phyloP scores from a whole-genome alignment of 441 rosid species.

The Manihot esculenta region DNA sequence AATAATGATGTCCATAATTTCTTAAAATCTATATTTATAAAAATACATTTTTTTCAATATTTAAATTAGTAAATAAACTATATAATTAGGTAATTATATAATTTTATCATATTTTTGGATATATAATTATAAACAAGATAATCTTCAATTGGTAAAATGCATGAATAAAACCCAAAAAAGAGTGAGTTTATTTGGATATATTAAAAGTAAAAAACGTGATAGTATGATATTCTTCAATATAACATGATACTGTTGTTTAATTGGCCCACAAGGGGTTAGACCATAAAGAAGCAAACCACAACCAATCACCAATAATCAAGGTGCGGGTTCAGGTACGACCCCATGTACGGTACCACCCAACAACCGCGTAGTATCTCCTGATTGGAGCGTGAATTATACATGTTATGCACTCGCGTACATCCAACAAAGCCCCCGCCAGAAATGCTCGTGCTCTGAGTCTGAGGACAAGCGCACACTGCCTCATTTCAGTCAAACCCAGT shows the following conservation, averaged over 20 bases:
- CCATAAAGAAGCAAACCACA: constrained; percentile 1
- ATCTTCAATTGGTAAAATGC: too few species aligned
- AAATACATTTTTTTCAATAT: too few species aligned
- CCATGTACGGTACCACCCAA: constrained; percentile 35
- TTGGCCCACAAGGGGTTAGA: neutral
- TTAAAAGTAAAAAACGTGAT: too few species aligned
- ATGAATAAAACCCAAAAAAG: too few species aligned
- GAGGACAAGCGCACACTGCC: neutral
- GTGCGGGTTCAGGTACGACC: constrained; percentile 30
- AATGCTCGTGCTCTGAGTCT: constrained; percentile 16
- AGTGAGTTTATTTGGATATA: too few species aligned
- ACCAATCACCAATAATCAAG: constrained; percentile 15
- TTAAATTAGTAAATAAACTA: too few species aligned
- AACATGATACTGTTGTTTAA: neutral
- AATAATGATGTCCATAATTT: too few species aligned
- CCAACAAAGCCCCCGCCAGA: neutral
- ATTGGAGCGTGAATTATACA: constrained; percentile 27
- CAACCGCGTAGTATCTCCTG: constrained; percentile 1
- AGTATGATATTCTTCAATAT: neutral
- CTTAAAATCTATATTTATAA: too few species aligned
- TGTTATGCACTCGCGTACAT: constrained; percentile 7
- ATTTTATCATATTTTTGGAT: too few species aligned
- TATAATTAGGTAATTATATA: too few species aligned
- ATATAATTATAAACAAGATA: too few species aligned
- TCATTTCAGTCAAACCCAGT: constrained; percentile 15